Percentiles rank a stretch among this genome's conserved stretches.
Evolutionary conservation across 139 green algal genomes (phyloP).

Genomic region (Coelastrella sp.): DNA sequence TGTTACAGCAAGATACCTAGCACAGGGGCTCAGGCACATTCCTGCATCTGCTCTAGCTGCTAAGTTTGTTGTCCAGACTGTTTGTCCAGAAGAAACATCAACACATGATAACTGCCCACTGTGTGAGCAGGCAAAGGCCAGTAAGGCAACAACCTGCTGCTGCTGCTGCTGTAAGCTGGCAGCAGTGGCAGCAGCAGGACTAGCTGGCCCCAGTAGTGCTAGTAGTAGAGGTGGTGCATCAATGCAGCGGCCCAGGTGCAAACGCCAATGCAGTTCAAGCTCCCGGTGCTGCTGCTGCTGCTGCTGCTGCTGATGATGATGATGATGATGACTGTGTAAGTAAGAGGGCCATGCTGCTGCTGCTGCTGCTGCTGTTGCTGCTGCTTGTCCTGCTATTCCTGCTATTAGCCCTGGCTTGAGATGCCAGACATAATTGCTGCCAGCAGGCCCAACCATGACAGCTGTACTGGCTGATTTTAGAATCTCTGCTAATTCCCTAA

Average conservation of each 20-base stretch:
- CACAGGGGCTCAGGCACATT: conserved; percentile 41
- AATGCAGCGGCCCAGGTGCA: conserved; percentile 39
- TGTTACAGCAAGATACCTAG: conserved; percentile 39
- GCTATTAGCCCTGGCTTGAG: not conserved
- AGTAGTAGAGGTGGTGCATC: conserved; percentile 37
- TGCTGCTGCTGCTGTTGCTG: conserved; percentile 38
- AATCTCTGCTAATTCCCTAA: not conserved
- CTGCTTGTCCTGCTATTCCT: not conserved
- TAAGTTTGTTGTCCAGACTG: conserved; percentile 45
- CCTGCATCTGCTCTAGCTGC: conserved; percentile 49
- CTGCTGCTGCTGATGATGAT: conserved; percentile 15
- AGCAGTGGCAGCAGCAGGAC: conserved; percentile 10
- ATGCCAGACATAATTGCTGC: not conserved
- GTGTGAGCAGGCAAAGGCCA: conserved; percentile 66
- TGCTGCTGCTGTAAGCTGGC: conserved; percentile 14
- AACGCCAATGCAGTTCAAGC: conserved; percentile 8
- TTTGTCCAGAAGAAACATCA: conserved; percentile 34
- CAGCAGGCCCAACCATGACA: not conserved
- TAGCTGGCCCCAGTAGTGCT: not conserved
- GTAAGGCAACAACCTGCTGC: conserved; percentile 14
- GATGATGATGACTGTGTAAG: not conserved
- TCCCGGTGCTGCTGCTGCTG: conserved; percentile 23
- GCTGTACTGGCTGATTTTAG: not conserved
- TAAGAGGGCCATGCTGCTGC: not conserved
- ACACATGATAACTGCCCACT: conserved; percentile 59